These are phyloP conservation scores for Fusarium mexicanum DNA, from an alignment of 2,329 filamentous ascomycete species.

Conservation along the genomic window DNA sequence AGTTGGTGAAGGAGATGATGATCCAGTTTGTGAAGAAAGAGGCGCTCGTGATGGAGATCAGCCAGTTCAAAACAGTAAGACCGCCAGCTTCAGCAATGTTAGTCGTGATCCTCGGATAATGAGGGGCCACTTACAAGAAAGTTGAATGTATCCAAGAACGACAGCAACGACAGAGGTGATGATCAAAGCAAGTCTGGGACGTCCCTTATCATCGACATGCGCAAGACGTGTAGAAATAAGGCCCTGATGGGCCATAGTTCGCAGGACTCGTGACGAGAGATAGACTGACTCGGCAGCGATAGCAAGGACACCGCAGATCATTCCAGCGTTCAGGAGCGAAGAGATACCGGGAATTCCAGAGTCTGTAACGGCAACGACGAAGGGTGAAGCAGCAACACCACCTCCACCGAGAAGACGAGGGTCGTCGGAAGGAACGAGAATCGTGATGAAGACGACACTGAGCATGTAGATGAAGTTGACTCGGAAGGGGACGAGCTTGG, in stretches of 20 bases:
- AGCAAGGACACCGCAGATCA: constrained; percentile 33
- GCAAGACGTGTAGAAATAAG: constrained; percentile 4
- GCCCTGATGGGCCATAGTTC: constrained; percentile 27
- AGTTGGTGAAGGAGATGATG: constrained; percentile 29
- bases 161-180: constrained; percentile 6
- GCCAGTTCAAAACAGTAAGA: constrained; percentile 22
- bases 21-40: constrained; percentile 35
- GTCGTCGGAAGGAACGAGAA: constrained; percentile 29
- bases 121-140: background rate
- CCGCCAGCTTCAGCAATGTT: background rate
- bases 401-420: constrained; percentile 20
- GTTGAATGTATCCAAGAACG: constrained; percentile 21
- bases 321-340: constrained; percentile 30
- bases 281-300: constrained; percentile 29
- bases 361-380: constrained; percentile 25
- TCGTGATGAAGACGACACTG: constrained; percentile 29
- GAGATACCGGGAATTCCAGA: constrained; percentile 25
- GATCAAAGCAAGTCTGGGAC: constrained; percentile 19
- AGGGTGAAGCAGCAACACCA: constrained; percentile 29
- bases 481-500: constrained; percentile 33
- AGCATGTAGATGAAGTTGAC: constrained; percentile 34
- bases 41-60: constrained; percentile 31
- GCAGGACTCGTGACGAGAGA: constrained; percentile 21
- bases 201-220: constrained; percentile 12
- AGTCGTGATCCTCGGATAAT: background rate